Base-by-base conservation (phyloP, 805 yeast species). In the Ogataea corticis region DNA sequence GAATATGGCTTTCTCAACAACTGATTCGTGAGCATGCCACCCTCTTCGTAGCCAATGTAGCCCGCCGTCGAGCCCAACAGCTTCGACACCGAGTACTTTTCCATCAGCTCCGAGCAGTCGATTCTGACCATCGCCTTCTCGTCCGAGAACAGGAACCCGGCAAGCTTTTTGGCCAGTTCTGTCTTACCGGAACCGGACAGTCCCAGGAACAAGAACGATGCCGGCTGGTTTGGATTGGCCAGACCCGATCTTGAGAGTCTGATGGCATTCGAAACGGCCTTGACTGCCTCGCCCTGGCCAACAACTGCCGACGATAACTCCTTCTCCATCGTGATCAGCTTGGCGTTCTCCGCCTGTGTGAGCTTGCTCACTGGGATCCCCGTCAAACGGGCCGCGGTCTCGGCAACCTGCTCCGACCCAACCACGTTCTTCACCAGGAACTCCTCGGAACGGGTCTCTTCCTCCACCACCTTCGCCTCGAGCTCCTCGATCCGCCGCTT, bases 111-210 rank as follows among this genome's bases (percentile, higher is more conserved):
- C 4, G 98, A 91, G 70, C 99, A 94, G 68, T 94, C 99, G 54
- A 94, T 90, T 71, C 99, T 84, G 63, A 94, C 87, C 88, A 94
- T 92, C 40, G 97, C 96, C 69, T 83, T 86, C 65, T 92, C 97
- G 64, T 94, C 98, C 42, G 96, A 87, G 71, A 94, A 94, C 61
- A 94, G 76, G 73, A 94, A 94, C 0, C 95, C 96, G 10, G 99
- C 98, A 19, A 94, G 78, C 61, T 91, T 94, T 79, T 94, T 94
- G 18, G 99, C 98, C 57, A 94, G 76, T 68, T 94, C 98, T 7
- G 99, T 94, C 76, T 94, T 94, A 79, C 99, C 99, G 6, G 97
- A 89, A 58, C 99, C 99, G 2, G 96, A 87, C 49, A 92, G 78
- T 49, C 99, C 99, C 50, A 95, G 73, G 77, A 94, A 94, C 62